Evolutionary conservation across 306 rosid genomes (phyloP), one percentile per base, ranked within the genome.

Genomic region (Cicer pinnatifidum): DNA sequence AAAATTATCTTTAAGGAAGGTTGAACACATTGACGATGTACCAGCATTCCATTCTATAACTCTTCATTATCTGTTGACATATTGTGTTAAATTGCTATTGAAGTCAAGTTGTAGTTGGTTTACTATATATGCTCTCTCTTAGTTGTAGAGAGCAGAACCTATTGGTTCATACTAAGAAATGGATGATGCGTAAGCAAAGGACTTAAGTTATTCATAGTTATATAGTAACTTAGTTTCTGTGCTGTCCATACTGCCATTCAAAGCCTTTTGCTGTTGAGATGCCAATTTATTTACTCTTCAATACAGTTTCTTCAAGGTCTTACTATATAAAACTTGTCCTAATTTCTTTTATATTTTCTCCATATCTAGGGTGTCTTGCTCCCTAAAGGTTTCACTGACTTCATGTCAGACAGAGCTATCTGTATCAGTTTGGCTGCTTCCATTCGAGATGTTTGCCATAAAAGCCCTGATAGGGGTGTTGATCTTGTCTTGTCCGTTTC

Each of bases 401-500:
- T 84, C 76, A 65, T 46, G 74, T 81, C 84, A 41, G 87, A 94
- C 75, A 89, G 90, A 87, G 75, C 81, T 53, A 83, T 88, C 82
- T 85, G 94, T 72, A 75, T 91, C 82, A 89, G 98, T 83, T 78
- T 84, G 74, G 96, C 98, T 47, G 90, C 92, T 85, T 94, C 98
- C 53, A 82, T 94, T 68, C 89, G 92, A 69, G 97, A 91, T 86
- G 93, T 94, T 81, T 94, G 97, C 86, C 88, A 82, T 79, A 91
- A 78, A 85, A 84, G 82, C 82, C 89, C 97, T 74, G 98, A 94
- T 75, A 83, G 97, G 94, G 98, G 98, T 44, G 85, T 93, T 79
- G 98, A 91, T 76, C 94, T 93, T 80, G 87, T 93, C 81, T 85
- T 93, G 85, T 91, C 97, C 76, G 96, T 93, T 84, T 89, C 97